Evolutionary conservation across 2,329 filamentous ascomycete genomes (phyloP).

Genomic region (Arthrocladium fulminans): DNA sequence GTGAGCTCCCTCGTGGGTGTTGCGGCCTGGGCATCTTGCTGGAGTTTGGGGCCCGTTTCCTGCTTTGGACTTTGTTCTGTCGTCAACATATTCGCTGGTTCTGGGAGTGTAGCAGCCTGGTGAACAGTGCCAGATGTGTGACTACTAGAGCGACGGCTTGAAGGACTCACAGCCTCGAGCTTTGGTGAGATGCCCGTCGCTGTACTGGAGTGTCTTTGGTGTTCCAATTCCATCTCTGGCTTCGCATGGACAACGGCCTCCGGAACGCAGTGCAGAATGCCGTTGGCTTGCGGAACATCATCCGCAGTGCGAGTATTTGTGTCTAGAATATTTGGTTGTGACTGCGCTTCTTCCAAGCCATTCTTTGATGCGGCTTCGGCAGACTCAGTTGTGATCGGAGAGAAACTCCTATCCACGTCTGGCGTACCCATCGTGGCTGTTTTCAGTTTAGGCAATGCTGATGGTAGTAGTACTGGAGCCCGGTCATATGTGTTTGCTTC

Average conservation of each 20-base stretch:
- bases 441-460: slow-evolving; percentile 1
- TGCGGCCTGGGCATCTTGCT: slow-evolving; percentile 8
- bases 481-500: neutral
- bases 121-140: slow-evolving; percentile 16
- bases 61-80: neutral
- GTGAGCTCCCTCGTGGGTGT: slow-evolving; percentile 8
- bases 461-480: neutral
- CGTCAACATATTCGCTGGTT: too few species aligned
- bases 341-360: neutral
- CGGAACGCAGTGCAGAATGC: neutral
- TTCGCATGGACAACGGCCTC: neutral
- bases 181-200: slow-evolving; percentile 10
- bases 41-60: neutral
- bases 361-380: neutral
- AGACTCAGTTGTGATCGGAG: neutral
- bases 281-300: neutral
- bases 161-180: slow-evolving; percentile 10
- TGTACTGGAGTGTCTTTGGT: slow-evolving; percentile 18
- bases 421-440: slow-evolving; percentile 2
- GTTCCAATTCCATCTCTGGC: neutral
- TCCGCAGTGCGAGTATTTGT: neutral
- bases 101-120: neutral
- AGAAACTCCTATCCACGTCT: slow-evolving; percentile 8
- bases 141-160: slow-evolving; percentile 17
- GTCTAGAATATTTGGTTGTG: too few species aligned